A percentile compares a stretch with the other conserved stretches of the same genome.
These are phyloP conservation scores for Backusella tarrabulga DNA, from an alignment of 192 early-diverging fungal genomes.

Conservation along the genomic window DNA sequence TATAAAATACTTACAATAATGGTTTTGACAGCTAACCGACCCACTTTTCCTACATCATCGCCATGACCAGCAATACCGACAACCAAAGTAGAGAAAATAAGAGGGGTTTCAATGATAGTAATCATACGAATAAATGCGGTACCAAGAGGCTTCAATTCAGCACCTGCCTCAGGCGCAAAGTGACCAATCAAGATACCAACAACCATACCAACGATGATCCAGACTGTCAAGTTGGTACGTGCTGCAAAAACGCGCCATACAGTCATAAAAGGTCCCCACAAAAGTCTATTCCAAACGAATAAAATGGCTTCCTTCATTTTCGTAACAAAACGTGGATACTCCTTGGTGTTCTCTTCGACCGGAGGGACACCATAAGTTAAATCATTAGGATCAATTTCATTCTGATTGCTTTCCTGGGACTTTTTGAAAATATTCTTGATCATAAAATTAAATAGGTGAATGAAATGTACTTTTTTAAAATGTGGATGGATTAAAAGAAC, in stretches of 20 bases:
- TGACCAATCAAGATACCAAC: conserved; percentile 51
- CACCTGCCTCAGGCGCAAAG: conserved; percentile 43
- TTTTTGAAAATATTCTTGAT: not conserved
- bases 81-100: conserved; percentile 71
- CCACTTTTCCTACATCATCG: conserved; percentile 58
- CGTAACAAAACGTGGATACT: not conserved
- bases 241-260: conserved; percentile 25
- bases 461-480: not conserved
- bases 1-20: conserved; percentile 41
- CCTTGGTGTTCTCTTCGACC: not conserved
- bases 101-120: conserved; percentile 51
- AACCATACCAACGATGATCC: conserved; percentile 48
- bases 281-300: conserved; percentile 2
- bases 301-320: not conserved
- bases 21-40: conserved; percentile 63
- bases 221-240: conserved; percentile 48
- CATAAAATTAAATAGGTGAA: not conserved
- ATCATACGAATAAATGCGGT: conserved; percentile 54
- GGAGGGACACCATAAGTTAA: conserved; percentile 6
- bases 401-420: not conserved
- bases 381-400: conserved; percentile 2
- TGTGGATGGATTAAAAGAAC: not conserved
- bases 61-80: conserved; percentile 74
- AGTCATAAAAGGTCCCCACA: conserved; percentile 10
- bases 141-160: conserved; percentile 46